These are phyloP conservation scores for Coleophoma eucalyptorum DNA, from an alignment of 2,329 filamentous ascomycete genomes.

Conservation along the genomic window DNA sequence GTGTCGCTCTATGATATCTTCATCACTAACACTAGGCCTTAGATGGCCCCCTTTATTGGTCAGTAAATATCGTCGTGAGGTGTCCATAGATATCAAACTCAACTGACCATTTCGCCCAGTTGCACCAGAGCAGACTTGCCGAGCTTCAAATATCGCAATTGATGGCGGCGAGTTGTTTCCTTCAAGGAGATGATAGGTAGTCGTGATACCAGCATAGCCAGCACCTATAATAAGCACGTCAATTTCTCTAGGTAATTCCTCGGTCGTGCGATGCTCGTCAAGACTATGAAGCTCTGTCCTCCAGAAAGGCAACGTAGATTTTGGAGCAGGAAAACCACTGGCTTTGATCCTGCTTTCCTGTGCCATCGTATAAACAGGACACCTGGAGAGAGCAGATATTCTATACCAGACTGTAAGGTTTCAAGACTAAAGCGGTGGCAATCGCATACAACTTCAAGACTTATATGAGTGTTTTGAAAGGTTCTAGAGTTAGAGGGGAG, in stretches of 20 bases:
- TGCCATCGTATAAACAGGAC: too few species aligned
- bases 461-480: too few species aligned
- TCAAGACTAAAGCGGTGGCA: too few species aligned
- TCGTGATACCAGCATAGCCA: conserved; percentile 10
- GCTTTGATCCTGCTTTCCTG: too few species aligned
- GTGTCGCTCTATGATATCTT: conserved; percentile 19
- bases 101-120: conserved; percentile 27
- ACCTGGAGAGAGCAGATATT: too few species aligned
- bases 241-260: conserved; percentile 10
- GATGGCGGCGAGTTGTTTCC: conserved; percentile 14
- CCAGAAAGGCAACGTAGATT: conserved; percentile 8
- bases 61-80: too few species aligned
- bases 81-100: too few species aligned
- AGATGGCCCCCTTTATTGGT: conserved; percentile 29
- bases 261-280: conserved; percentile 11
- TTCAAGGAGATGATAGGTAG: conserved; percentile 23
- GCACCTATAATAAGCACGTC: conserved; percentile 18
- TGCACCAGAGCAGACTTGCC: conserved; percentile 37
- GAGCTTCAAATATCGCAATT: conserved; percentile 34
- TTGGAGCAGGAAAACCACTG: too few species aligned
- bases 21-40: conserved; percentile 33
- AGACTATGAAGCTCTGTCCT: conserved; percentile 11
- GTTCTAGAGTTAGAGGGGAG: too few species aligned
- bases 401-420: too few species aligned
- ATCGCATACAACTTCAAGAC: too few species aligned